Evolutionary conservation across 179 eudicot species (phyloP), one percentile per base, ranked within the genome.

Genomic region (Heliamphora pulchella): DNA sequence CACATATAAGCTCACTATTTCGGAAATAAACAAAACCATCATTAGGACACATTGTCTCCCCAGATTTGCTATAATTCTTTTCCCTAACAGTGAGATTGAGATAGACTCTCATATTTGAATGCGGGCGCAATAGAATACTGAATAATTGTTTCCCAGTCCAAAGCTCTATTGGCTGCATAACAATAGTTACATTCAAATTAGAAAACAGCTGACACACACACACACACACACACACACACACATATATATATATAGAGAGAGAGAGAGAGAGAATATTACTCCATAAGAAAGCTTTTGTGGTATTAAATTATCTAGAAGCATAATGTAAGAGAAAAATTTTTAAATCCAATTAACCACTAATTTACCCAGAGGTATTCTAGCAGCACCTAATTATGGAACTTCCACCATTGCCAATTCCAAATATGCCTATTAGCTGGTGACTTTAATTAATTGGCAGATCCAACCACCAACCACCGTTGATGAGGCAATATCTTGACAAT

Each of bases 61-160:
- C 75, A n/a, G 76, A 79, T 73, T 84, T 87, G 71, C 65, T 51
- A 81, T 87, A 94, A 71, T 55, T 88, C 84, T 94, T 96, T 85
- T 96, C 99, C 71, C 83, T 86, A 74, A 94, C 91, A 82, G 92
- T 88, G 62, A 96, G 96, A 89, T 91, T 96, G 82, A 96, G 86
- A 83, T 90, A 96, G 81, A 96, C 98, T 80, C 85, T 88, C 91
- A 90, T 86, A 73, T 83, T 86, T 39, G 96, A 91, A 90, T 89
- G 80, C 53, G 99, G 94, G n/a, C 98, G 98, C 86, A 96, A 70
- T 18, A 96, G 91, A 78, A 96, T 92, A 90, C 83, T 88, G 79
- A 96, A 92, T 65, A 96, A 82, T 58, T 96, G 99, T 85, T 96
- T 96, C 64, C 99, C 99, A 50, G 98, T 96, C 99, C 99, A 96